phyloP scores from a whole-genome alignment of 228 moss, liverwort and hornwort genomes.

The Sphagnum fallax region DNA sequence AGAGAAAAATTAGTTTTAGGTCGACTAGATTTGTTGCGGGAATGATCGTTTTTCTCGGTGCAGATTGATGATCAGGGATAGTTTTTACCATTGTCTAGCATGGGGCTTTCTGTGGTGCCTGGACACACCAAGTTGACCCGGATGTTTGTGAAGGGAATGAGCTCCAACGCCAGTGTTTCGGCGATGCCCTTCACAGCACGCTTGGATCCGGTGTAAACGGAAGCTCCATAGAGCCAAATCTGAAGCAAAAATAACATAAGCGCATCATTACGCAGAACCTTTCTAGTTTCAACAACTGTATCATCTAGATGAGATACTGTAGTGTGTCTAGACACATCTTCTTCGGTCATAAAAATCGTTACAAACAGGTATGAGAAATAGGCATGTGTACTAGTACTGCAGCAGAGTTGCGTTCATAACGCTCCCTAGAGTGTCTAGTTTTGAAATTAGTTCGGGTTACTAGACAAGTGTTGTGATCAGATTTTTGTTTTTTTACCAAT shows the following conservation, averaged over 20 bases:
- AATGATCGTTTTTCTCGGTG: no score
- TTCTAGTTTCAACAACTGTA: no score
- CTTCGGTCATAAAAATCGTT: no score
- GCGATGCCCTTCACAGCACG: conserved; percentile 47
- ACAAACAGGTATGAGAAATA: no score
- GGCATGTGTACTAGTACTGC: no score
- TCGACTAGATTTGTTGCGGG: neutral
- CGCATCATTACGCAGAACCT: neutral
- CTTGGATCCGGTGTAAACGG: conserved; percentile 45
- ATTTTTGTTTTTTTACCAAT: conserved; percentile 14
- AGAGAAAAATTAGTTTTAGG: neutral
- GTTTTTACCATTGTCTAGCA: conserved; percentile 25
- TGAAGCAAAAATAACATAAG: conserved; percentile 1
- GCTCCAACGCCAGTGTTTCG: conserved; percentile 45
- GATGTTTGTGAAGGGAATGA: conserved; percentile 36
- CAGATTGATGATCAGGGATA: no score
- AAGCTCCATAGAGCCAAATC: conserved; percentile 48
- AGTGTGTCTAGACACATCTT: no score
- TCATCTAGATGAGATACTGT: no score
- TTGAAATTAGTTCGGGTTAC: no score
- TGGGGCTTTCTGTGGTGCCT: conserved; percentile 30
- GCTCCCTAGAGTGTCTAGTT: no score
- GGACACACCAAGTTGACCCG: conserved; percentile 52
- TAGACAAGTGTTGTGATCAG: no score
- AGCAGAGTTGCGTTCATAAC: no score